A percentile compares a stretch with the other conserved stretches of the same genome.
Evolutionary conservation across 31 red algal genomes (phyloP).

Genomic region (Porphyra umbilicalis): DNA sequence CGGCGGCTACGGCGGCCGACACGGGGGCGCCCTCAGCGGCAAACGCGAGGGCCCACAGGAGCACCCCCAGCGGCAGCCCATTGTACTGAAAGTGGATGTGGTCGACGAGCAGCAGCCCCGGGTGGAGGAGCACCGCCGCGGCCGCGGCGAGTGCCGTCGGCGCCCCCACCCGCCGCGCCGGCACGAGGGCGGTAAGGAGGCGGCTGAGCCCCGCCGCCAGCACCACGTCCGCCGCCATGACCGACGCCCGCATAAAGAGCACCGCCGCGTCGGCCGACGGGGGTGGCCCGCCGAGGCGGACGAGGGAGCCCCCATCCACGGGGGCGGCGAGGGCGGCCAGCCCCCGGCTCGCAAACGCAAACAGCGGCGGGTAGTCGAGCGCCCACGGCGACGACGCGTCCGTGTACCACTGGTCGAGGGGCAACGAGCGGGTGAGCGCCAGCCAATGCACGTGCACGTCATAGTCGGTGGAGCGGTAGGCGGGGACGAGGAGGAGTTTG

Average conservation of each 20-base stretch:
- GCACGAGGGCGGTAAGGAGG: background rate
- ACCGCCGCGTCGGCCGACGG: background rate
- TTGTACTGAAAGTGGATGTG: slow-evolving; percentile 98
- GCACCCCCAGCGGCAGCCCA: slow-evolving; percentile 34
- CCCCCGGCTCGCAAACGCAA: slow-evolving; percentile 54
- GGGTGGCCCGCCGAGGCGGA: background rate
- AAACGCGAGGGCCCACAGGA: slow-evolving; percentile 32
- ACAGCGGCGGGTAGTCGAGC: slow-evolving; percentile 85
- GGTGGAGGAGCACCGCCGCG: slow-evolving; percentile 17
- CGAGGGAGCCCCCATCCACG: slow-evolving; percentile 7
- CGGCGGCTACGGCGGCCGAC: slow-evolving; percentile 15
- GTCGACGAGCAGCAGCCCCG: slow-evolving; percentile 75
- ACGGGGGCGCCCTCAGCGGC: slow-evolving; percentile 6
- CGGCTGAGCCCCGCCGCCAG: slow-evolving; percentile 18
- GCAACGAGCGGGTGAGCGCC: slow-evolving; percentile 35
- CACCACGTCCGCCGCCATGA: slow-evolving; percentile 13
- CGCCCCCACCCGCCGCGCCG: background rate
- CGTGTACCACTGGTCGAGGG: slow-evolving; percentile 63
- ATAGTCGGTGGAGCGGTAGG: slow-evolving; percentile 51
- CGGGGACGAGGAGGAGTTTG: slow-evolving; percentile 55
- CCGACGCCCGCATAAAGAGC: slow-evolving; percentile 30
- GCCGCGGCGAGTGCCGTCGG: background rate
- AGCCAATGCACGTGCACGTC: slow-evolving; percentile 87
- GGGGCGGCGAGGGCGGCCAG: slow-evolving; percentile 4
- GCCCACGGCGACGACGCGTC: slow-evolving; percentile 44